phyloP scores from a whole-genome alignment of 805 yeast species.

The Candida succiphila region DNA sequence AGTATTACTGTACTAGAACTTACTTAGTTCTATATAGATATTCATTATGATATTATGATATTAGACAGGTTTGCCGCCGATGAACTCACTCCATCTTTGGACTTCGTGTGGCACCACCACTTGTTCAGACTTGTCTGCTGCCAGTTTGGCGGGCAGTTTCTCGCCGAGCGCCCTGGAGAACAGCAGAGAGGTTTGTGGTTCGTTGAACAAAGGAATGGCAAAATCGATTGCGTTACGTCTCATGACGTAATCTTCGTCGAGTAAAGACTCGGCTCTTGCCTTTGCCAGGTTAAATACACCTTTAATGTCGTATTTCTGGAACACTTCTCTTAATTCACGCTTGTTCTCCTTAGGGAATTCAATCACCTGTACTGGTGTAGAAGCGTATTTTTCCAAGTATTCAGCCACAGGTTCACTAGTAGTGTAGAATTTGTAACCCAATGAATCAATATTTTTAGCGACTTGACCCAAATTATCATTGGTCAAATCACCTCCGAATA shows the following conservation, averaged over 20 bases:
- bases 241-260: slow-evolving; percentile 93
- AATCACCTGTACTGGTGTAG: slow-evolving; percentile 49
- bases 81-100: slow-evolving; percentile 91
- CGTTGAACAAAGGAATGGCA: slow-evolving; percentile 92
- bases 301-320: slow-evolving; percentile 75
- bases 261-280: slow-evolving; percentile 75
- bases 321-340: slow-evolving; percentile 86
- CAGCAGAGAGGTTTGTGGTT: slow-evolving; percentile 83
- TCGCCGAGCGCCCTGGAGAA: slow-evolving; percentile 76
- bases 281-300: slow-evolving; percentile 89
- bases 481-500: slow-evolving; percentile 89
- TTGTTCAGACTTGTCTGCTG: slow-evolving; percentile 29
- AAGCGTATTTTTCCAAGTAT: slow-evolving; percentile 48
- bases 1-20: no score
- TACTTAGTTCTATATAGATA: no score
- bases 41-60: no score
- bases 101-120: slow-evolving; percentile 77
- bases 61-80: slow-evolving; percentile 85
- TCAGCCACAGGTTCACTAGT: slow-evolving; percentile 65
- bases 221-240: slow-evolving; percentile 99
- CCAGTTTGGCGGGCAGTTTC: slow-evolving; percentile 49
- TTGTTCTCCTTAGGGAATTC: slow-evolving; percentile 91
- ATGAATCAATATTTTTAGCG: slow-evolving; percentile 54
- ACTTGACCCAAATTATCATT: slow-evolving; percentile 64
- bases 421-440: slow-evolving; percentile 77